Evolutionary conservation across 495 filamentous ascomycete genomes (phyloP).

Genomic region (Patellaria atrata): DNA sequence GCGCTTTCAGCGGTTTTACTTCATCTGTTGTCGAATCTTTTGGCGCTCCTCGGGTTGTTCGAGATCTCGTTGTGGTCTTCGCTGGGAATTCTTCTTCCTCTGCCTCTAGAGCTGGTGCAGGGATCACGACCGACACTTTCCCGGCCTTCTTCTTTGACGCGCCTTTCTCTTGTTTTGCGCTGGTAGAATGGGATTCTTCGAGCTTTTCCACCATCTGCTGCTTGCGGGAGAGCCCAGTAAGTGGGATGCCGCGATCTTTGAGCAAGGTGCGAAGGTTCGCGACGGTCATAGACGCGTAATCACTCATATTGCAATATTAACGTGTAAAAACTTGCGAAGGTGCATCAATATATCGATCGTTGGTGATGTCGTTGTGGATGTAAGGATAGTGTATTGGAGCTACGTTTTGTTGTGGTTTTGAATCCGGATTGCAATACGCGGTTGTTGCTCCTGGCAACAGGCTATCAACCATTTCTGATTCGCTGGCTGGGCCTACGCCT

Average conservation of each 20-base stretch:
- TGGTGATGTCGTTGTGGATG: too few relatives aligned
- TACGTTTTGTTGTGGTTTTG: too few relatives aligned
- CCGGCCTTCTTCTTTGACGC: neutral
- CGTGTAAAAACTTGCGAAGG: too few relatives aligned
- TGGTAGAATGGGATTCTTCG: too few relatives aligned
- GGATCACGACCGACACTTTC: neutral
- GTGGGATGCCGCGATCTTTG: conserved; percentile 21
- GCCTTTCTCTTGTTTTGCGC: neutral
- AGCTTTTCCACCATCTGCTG: conserved; percentile 21
- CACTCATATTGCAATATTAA: too few relatives aligned
- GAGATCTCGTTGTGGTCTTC: neutral
- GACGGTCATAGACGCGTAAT: conserved; percentile 23
- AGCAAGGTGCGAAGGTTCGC: conserved; percentile 18
- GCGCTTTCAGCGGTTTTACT: neutral
- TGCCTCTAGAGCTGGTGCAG: neutral
- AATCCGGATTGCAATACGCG: too few relatives aligned
- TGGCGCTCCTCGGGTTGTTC: neutral
- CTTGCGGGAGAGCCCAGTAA: conserved; percentile 22
- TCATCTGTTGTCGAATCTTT: neutral
- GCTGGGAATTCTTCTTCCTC: neutral
- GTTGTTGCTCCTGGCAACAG: too few relatives aligned
- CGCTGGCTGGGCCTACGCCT: too few relatives aligned
- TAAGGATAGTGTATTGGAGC: too few relatives aligned
- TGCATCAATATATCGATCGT: too few relatives aligned
- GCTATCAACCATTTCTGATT: too few relatives aligned